phyloP scores from a whole-genome alignment of 1,284 basidiomycete species.

The Leccinum solheimii region DNA sequence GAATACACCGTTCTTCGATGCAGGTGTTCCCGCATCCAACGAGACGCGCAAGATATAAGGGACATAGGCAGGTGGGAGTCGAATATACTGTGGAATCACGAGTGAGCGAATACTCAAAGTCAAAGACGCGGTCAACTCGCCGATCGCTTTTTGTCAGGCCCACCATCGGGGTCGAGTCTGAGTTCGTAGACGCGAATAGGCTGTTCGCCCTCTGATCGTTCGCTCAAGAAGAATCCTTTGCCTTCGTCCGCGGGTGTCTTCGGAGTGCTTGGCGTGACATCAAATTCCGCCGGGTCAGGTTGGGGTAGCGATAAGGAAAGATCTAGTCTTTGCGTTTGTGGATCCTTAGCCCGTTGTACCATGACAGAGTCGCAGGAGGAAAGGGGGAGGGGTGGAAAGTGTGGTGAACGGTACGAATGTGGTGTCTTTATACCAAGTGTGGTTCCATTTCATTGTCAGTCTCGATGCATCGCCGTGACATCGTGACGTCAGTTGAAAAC shows the following conservation, averaged over 20 bases:
- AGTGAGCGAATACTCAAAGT: constrained; percentile 12
- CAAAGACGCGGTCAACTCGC: constrained; percentile 48
- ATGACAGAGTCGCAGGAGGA: constrained; percentile 7
- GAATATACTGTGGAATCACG: constrained; percentile 71
- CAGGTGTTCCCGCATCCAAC: constrained; percentile 85
- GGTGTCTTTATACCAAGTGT: neutral
- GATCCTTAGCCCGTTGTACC: constrained; percentile 1
- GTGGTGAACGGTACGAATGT: constrained; percentile 1
- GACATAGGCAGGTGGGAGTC: constrained; percentile 84
- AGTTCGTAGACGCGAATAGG: constrained; percentile 85
- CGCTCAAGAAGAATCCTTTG: constrained; percentile 80
- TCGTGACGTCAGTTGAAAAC: constrained; percentile 24
- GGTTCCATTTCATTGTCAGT: constrained; percentile 16
- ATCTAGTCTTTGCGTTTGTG: constrained; percentile 4
- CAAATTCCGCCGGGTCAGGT: neutral
- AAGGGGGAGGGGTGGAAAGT: neutral
- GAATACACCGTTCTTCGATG: constrained; percentile 85
- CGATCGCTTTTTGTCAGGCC: constrained; percentile 79
- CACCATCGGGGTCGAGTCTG: constrained; percentile 83
- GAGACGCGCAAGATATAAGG: constrained; percentile 91
- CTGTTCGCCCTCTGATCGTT: constrained; percentile 51
- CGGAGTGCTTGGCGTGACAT: constrained; percentile 46
- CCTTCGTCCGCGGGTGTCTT: constrained; percentile 92
- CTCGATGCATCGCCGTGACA: constrained; percentile 13
- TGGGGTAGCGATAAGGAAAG: constrained; percentile 20